A percentile compares a stretch with the other conserved stretches of the same genome.
Conservation (phyloP, 2,329 filamentous ascomycete species). For the Ophiostoma angusticollis region DNA sequence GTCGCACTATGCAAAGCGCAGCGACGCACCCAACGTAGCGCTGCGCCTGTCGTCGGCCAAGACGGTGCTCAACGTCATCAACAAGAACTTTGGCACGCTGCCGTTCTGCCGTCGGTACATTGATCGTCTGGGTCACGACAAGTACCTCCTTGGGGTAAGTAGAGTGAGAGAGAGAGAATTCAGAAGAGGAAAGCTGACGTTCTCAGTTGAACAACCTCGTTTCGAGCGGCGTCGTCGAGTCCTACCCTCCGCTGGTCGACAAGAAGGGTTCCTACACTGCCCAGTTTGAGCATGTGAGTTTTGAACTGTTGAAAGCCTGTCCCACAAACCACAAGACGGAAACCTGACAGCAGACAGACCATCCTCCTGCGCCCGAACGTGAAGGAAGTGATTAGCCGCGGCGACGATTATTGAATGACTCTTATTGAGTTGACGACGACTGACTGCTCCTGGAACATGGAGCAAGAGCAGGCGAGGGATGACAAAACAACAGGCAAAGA, state of each 20-base stretch:
- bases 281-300: conserved; percentile 86
- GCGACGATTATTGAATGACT: conserved; percentile 63
- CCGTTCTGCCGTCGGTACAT: conserved; percentile 86
- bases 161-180: too few relatives aligned
- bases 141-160: conserved; percentile 77
- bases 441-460: too few relatives aligned
- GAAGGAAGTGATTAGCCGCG: conserved; percentile 78
- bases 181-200: too few relatives aligned
- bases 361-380: conserved; percentile 66
- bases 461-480: too few relatives aligned
- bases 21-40: conserved; percentile 62
- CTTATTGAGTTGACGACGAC: too few relatives aligned
- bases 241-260: conserved; percentile 80
- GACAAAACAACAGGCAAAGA: too few relatives aligned
- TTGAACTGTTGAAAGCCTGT: too few relatives aligned
- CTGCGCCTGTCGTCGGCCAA: conserved; percentile 72
- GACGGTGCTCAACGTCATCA: conserved; percentile 75
- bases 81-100: conserved; percentile 90
- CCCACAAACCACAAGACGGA: too few relatives aligned
- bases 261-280: conserved; percentile 91
- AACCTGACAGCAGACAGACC: too few relatives aligned
- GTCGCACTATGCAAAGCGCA: conserved; percentile 72
- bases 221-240: conserved; percentile 69
- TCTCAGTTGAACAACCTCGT: conserved; percentile 73
- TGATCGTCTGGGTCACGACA: conserved; percentile 85